Percentiles rank a stretch among this genome's conserved stretches.
Conservation (phyloP, 2,329 filamentous ascomycete species). For the Fusarium tjaetaba region DNA sequence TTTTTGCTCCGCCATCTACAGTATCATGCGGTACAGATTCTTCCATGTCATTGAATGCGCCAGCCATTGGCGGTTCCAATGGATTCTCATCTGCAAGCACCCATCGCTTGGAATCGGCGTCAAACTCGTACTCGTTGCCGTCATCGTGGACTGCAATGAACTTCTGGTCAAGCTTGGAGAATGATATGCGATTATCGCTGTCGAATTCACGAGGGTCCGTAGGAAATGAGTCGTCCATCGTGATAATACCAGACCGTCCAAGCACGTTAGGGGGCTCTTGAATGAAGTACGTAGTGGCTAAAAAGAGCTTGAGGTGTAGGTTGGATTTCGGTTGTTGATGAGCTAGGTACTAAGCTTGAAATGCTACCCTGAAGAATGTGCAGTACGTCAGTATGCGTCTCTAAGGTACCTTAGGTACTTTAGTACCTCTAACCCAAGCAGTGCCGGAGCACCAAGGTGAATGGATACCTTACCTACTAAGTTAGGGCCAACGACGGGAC, state of each 20-base stretch:
- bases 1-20: constrained; percentile 46
- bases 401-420: not conserved
- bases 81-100: constrained; percentile 67
- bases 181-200: constrained; percentile 83
- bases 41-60: constrained; percentile 47
- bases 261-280: not conserved
- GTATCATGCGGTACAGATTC: constrained; percentile 40
- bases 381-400: constrained; percentile 39
- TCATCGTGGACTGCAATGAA: constrained; percentile 87
- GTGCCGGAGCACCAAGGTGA: too few species aligned
- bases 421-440: too few species aligned
- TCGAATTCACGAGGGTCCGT: constrained; percentile 75
- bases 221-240: constrained; percentile 59
- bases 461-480: too few species aligned
- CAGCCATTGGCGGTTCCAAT: constrained; percentile 53
- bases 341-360: not conserved
- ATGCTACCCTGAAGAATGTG: constrained; percentile 26
- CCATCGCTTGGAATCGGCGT: constrained; percentile 78
- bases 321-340: constrained; percentile 16
- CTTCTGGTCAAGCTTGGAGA: constrained; percentile 83
- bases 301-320: not conserved
- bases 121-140: constrained; percentile 86
- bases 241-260: not conserved
- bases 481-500: not conserved
- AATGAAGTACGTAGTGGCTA: not conserved